Conservation (phyloP, 1,284 basidiomycete genomes). For the Ceratobasidium sp. region DNA sequence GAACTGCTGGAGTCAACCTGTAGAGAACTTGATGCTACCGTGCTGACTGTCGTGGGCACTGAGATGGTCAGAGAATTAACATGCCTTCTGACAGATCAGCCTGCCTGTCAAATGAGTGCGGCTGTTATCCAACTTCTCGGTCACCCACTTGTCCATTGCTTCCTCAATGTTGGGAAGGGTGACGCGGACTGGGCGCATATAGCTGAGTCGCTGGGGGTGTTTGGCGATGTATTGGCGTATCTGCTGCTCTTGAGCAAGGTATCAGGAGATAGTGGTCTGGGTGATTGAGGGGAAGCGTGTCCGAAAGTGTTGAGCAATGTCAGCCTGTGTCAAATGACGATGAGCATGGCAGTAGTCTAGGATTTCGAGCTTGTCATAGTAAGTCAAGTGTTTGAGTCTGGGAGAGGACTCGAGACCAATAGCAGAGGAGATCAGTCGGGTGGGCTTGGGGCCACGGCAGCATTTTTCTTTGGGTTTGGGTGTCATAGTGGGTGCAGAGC, state of each 20-base stretch:
- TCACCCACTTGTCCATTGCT: constrained; percentile 52
- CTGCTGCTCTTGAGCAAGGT: not conserved
- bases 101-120: not conserved
- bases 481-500: not conserved
- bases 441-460: not conserved
- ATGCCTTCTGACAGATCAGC: not conserved
- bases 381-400: not conserved
- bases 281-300: not conserved
- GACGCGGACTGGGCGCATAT: constrained; percentile 1
- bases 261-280: not conserved
- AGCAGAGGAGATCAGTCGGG: not conserved
- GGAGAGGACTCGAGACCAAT: not conserved
- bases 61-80: not conserved
- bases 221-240: not conserved
- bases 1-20: not conserved
- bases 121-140: constrained; percentile 48
- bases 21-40: not conserved
- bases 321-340: not conserved
- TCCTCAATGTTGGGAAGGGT: constrained; percentile 51
- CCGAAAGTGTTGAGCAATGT: not conserved
- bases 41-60: not conserved
- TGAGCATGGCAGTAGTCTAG: not conserved
- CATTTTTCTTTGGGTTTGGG: not conserved
- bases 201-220: not conserved
- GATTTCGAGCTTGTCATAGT: not conserved